A percentile compares a stretch with the other conserved stretches of the same genome.
phyloP scores from a whole-genome alignment of 2,329 filamentous ascomycete species.

The Pseudocercospora crystallina region DNA sequence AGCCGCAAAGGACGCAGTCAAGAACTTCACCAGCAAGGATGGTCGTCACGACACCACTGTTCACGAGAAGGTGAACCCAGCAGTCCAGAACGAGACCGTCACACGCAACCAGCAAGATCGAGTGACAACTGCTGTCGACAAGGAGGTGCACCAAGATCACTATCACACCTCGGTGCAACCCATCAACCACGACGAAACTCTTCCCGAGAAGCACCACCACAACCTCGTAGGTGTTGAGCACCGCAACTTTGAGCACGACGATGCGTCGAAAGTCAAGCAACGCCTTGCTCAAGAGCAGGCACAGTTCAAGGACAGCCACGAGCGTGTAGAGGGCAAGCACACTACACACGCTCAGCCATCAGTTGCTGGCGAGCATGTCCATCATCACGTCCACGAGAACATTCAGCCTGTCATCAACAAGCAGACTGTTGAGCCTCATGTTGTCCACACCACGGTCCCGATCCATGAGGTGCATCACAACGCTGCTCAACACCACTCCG shows the following conservation, averaged over 20 bases:
- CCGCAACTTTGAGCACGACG: constrained; percentile 61
- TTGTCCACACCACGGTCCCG: constrained; percentile 70
- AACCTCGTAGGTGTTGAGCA: constrained; percentile 61
- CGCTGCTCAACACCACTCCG: constrained; percentile 63
- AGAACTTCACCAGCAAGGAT: constrained; percentile 58
- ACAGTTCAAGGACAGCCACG: constrained; percentile 54
- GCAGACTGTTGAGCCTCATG: constrained; percentile 62
- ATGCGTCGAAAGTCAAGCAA: constrained; percentile 49
- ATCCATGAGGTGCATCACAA: constrained; percentile 72
- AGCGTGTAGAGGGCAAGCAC: constrained; percentile 49
- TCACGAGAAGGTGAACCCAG: constrained; percentile 61
- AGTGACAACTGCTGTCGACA: constrained; percentile 61
- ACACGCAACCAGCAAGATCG: constrained; percentile 59
- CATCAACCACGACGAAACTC: constrained; percentile 54
- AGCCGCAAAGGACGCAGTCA: constrained; percentile 63
- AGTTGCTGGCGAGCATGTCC: constrained; percentile 62
- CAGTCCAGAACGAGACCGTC: constrained; percentile 47
- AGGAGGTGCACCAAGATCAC: constrained; percentile 70
- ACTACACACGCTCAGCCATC: constrained; percentile 50
- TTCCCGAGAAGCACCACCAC: constrained; percentile 64
- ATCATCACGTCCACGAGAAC: constrained; percentile 67
- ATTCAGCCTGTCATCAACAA: constrained; percentile 70
- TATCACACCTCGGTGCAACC: constrained; percentile 71
- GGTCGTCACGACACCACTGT: constrained; percentile 71
- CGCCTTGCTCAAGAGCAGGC: constrained; percentile 55